phyloP scores from a whole-genome alignment of 2,329 filamentous ascomycete genomes.

The Ascochyta viciae-villosae region DNA sequence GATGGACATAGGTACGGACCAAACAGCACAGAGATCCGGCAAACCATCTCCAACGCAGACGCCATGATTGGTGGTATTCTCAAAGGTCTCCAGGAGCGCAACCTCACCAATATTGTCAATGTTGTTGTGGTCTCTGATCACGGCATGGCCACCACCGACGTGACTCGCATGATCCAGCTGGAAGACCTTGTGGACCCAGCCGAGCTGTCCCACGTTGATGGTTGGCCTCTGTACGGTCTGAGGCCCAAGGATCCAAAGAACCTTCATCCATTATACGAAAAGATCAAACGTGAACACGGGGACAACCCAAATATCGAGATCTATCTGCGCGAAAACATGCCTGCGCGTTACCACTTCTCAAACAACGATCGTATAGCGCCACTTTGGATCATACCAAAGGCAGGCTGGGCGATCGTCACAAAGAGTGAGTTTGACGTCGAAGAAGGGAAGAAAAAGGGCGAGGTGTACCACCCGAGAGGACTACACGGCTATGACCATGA shows the following conservation, averaged over 20 bases:
- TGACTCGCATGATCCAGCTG: constrained; percentile 80
- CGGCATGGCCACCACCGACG: constrained; percentile 94
- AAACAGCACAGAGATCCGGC: constrained; percentile 88
- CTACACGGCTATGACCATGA: constrained; percentile 96
- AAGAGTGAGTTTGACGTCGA: constrained; percentile 79
- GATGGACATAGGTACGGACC: constrained; percentile 90
- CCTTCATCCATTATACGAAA: constrained; percentile 71
- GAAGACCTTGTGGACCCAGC: constrained; percentile 84
- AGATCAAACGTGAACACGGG: constrained; percentile 60
- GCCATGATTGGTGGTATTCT: constrained; percentile 81
- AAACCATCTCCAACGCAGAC: constrained; percentile 81
- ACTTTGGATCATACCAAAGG: constrained; percentile 90
- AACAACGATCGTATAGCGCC: constrained; percentile 90
- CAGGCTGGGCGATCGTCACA: constrained; percentile 90
- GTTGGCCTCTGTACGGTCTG: constrained; percentile 92
- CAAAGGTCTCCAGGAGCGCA: constrained; percentile 76
- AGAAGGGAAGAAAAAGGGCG: constrained; percentile 67
- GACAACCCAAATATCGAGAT: constrained; percentile 78
- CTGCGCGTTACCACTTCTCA: constrained; percentile 87
- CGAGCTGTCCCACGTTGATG: constrained; percentile 84
- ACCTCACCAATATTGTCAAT: constrained; percentile 89
- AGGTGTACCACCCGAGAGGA: constrained; percentile 79
- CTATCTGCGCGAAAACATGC: constrained; percentile 91
- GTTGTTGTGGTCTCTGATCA: constrained; percentile 97
- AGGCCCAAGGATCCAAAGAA: constrained; percentile 76